Evolutionary conservation across 306 rosid species (phyloP).

Genomic region (Trifolium dubium): DNA sequence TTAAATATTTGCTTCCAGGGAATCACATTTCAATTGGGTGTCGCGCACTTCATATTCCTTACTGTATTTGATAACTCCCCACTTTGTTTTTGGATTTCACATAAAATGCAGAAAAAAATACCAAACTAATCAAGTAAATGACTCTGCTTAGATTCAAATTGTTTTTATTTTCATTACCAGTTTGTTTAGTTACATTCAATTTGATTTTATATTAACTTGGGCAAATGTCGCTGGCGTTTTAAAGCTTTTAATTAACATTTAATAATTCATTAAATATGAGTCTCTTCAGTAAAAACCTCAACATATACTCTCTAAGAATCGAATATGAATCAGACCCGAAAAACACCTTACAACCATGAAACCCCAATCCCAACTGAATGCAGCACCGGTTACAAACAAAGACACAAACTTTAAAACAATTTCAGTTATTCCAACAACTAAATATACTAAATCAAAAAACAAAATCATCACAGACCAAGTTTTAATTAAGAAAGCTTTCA

Average conservation of each 20-base stretch:
- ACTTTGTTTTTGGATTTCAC: neutral
- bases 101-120: neutral
- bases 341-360: neutral
- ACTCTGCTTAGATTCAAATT: neutral
- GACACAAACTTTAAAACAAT: neutral
- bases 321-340: neutral
- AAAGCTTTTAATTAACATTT: neutral
- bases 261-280: neutral
- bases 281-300: neutral
- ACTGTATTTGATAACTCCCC: neutral
- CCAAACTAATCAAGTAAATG: neutral
- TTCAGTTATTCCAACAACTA: neutral
- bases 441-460: constrained; percentile 9
- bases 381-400: constrained; percentile 26
- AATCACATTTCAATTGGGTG: neutral
- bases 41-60: neutral
- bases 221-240: neutral
- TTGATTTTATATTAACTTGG: neutral
- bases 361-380: constrained; percentile 6
- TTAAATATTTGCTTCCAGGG: neutral
- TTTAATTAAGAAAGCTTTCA: neutral
- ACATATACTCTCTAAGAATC: neutral
- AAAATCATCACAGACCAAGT: neutral
- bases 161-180: neutral
- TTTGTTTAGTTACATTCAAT: neutral